These are phyloP conservation scores for Bromus sterilis DNA, from an alignment of 176 grass and related monocot species.

Conservation along the genomic window DNA sequence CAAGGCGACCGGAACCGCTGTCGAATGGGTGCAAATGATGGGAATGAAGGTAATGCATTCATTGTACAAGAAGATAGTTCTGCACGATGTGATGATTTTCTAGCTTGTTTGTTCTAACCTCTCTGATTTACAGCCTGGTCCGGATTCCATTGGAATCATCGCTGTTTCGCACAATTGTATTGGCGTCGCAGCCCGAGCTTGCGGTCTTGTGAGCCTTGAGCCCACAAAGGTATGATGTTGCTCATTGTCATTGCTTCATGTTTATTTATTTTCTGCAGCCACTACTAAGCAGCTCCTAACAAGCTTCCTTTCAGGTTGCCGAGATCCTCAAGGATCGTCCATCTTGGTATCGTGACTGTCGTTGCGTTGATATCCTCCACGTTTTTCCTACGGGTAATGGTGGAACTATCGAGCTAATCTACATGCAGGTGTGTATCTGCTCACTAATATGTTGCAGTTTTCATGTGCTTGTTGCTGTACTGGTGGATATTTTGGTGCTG, in stretches of 20 bases:
- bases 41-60: slow-evolving; percentile 82
- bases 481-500: background rate
- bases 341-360: slow-evolving; percentile 93
- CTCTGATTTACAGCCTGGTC: slow-evolving; percentile 75
- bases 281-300: background rate
- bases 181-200: slow-evolving; percentile 98
- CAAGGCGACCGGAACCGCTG: slow-evolving; percentile 94
- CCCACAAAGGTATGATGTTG: slow-evolving; percentile 75
- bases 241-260: background rate
- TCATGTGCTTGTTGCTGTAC: background rate
- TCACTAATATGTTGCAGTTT: background rate
- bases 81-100: background rate
- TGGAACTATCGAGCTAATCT: slow-evolving; percentile 93
- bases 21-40: slow-evolving; percentile 99
- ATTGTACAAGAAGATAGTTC: background rate
- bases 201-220: slow-evolving; percentile 98
- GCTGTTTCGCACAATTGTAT: slow-evolving; percentile 99
- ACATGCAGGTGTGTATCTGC: slow-evolving; percentile 79
- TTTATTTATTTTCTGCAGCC: background rate
- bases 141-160: slow-evolving; percentile 99
- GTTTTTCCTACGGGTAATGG: slow-evolving; percentile 94
- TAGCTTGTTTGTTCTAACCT: background rate
- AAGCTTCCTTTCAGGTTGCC: slow-evolving; percentile 57
- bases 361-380: slow-evolving; percentile 63
- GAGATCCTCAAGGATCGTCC: slow-evolving; percentile 96